Conservation (phyloP, 2,329 filamentous ascomycete genomes). For the Basipetospora chlamydospora region DNA sequence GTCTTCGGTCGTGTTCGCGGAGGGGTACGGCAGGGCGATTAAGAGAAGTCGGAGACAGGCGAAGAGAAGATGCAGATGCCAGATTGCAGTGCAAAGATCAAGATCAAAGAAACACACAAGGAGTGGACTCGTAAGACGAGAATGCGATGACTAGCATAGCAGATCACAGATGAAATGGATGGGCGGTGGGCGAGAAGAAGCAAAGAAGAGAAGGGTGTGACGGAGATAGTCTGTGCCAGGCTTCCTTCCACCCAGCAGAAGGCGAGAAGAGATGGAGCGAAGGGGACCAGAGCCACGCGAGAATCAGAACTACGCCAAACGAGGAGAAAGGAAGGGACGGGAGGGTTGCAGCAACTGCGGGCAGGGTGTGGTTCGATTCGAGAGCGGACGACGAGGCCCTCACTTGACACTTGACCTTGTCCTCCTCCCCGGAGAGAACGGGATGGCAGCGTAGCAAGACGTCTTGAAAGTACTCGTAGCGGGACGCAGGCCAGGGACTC, state of each 20-base stretch:
- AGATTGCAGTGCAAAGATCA: conserved; percentile 2
- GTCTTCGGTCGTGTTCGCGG: background rate
- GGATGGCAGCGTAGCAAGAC: too few species aligned
- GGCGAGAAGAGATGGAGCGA: background rate
- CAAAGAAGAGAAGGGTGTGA: background rate
- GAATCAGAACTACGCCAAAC: background rate
- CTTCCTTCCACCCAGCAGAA: background rate
- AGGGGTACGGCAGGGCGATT: background rate
- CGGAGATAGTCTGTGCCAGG: background rate
- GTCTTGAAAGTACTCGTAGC: too few species aligned
- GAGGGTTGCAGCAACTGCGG: background rate
- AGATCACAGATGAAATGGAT: background rate
- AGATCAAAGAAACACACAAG: conserved; percentile 2
- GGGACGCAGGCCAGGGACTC: too few species aligned
- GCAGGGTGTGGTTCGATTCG: background rate
- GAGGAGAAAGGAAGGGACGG: background rate
- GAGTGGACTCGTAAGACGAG: background rate
- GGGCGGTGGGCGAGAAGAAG: background rate
- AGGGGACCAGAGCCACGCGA: too few species aligned
- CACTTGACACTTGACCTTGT: background rate
- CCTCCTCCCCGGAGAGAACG: too few species aligned
- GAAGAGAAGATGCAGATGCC: conserved; percentile 3
- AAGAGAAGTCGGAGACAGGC: background rate
- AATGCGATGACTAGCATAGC: background rate
- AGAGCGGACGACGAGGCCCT: too few species aligned